A percentile compares a stretch with the other conserved stretches of the same genome.
Conservation (phyloP, 257 asterid genomes). For the Perilla frutescens region DNA sequence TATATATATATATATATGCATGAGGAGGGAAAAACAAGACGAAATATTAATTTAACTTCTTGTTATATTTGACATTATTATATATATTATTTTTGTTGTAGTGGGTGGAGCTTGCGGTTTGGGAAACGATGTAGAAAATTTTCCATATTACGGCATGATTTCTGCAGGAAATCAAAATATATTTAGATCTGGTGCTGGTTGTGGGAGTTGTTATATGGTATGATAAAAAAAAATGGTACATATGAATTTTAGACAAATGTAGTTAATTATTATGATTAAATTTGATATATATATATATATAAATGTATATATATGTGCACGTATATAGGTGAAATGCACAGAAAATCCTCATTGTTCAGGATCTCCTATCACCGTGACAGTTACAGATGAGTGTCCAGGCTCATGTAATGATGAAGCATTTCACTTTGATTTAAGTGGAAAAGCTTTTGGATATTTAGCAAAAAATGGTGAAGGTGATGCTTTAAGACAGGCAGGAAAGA, state of each 20-base stretch:
- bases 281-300: too few relatives aligned
- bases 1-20: too few relatives aligned
- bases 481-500: slow-evolving; percentile 28
- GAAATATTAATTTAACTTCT: too few relatives aligned
- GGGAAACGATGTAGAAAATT: slow-evolving; percentile 30
- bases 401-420: slow-evolving; percentile 30
- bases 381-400: slow-evolving; percentile 41
- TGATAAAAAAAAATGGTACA: too few relatives aligned
- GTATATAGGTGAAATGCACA: slow-evolving; percentile 33
- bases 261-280: too few relatives aligned
- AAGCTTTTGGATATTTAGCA: slow-evolving; percentile 39
- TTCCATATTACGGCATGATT: slow-evolving; percentile 41
- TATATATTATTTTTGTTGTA: too few relatives aligned
- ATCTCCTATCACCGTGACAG: slow-evolving; percentile 22
- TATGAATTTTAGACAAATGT: too few relatives aligned
- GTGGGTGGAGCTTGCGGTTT: slow-evolving; percentile 57
- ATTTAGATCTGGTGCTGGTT: slow-evolving; percentile 46
- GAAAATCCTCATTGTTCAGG: slow-evolving; percentile 39
- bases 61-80: background rate
- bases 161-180: slow-evolving; percentile 47
- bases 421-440: slow-evolving; percentile 46
- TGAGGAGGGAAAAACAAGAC: too few relatives aligned
- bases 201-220: slow-evolving; percentile 55
- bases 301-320: too few relatives aligned
- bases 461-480: slow-evolving; percentile 29